Evolutionary conservation across 2,329 filamentous ascomycete species (phyloP).

Genomic region (Ophiosphaerella herpotricha): DNA sequence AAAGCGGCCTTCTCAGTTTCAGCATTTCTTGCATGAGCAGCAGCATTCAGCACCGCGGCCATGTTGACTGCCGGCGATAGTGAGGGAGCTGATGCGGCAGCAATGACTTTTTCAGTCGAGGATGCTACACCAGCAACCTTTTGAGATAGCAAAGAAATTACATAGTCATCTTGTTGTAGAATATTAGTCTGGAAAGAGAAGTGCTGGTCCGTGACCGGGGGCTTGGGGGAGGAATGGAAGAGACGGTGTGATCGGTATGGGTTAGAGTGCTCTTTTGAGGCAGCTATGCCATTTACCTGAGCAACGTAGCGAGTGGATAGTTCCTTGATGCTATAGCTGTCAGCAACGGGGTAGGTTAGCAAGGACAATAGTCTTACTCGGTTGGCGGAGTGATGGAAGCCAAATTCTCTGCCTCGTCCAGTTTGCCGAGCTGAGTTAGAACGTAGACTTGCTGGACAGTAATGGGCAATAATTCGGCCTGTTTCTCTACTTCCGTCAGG

Average conservation of each 20-base stretch:
- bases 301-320: conserved; percentile 68
- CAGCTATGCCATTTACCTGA: conserved; percentile 66
- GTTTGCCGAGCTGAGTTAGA: conserved; percentile 67
- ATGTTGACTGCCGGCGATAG: conserved; percentile 58
- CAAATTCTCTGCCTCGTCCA: conserved; percentile 67
- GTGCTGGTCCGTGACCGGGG: conserved; percentile 64
- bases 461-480: conserved; percentile 74
- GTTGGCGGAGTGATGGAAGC: conserved; percentile 65
- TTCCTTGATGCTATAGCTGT: conserved; percentile 63
- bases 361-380: conserved; percentile 55
- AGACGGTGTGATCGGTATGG: conserved; percentile 70
- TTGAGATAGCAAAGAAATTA: conserved; percentile 67
- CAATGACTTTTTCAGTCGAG: conserved; percentile 58
- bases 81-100: conserved; percentile 52
- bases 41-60: conserved; percentile 70
- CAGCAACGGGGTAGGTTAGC: conserved; percentile 3
- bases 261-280: conserved; percentile 58
- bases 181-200: conserved; percentile 72
- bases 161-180: conserved; percentile 66
- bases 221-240: conserved; percentile 59
- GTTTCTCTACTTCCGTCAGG: conserved; percentile 73
- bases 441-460: conserved; percentile 77
- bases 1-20: conserved; percentile 68
- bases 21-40: conserved; percentile 69
- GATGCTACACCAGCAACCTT: conserved; percentile 69